Evolutionary conservation across 768 basidiomycete genomes (phyloP).

Genomic region (Psilocybe subaeruginosa): DNA sequence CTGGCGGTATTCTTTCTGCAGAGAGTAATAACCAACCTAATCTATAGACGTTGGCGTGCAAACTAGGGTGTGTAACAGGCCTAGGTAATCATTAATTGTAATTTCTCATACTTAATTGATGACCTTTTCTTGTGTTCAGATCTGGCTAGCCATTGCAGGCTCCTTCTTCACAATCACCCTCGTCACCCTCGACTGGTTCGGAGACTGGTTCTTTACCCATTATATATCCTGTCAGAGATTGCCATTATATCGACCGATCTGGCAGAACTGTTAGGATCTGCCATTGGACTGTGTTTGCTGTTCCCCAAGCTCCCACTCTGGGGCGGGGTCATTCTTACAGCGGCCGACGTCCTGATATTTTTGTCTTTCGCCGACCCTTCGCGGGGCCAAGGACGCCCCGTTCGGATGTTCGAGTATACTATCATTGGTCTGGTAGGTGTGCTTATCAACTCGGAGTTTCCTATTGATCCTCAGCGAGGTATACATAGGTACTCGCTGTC

Average conservation of each 20-base stretch:
- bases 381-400: slow-evolving; percentile 53
- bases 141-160: slow-evolving; percentile 61
- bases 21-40: slow-evolving; percentile 1
- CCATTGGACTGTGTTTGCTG: slow-evolving; percentile 69
- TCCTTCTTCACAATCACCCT: slow-evolving; percentile 55
- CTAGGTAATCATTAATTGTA: slow-evolving; percentile 42
- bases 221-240: slow-evolving; percentile 56
- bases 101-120: neutral
- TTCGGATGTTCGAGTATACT: slow-evolving; percentile 56
- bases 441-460: slow-evolving; percentile 23
- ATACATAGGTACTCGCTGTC: slow-evolving; percentile 53
- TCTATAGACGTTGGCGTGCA: slow-evolving; percentile 62
- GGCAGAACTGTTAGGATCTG: slow-evolving; percentile 70
- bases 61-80: slow-evolving; percentile 71
- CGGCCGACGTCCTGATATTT: slow-evolving; percentile 61
- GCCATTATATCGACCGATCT: slow-evolving; percentile 72
- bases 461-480: slow-evolving; percentile 20
- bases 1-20: slow-evolving; percentile 15
- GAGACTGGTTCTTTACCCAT: slow-evolving; percentile 53
- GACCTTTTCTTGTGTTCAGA: slow-evolving; percentile 33
- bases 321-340: slow-evolving; percentile 58
- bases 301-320: slow-evolving; percentile 62
- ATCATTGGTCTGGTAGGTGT: slow-evolving; percentile 54
- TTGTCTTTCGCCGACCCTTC: slow-evolving; percentile 64
- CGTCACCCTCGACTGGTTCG: slow-evolving; percentile 49